A percentile compares a stretch with the other conserved stretches of the same genome.
Conservation (phyloP, 495 filamentous ascomycete species). For the Aspergillus indologenus region DNA sequence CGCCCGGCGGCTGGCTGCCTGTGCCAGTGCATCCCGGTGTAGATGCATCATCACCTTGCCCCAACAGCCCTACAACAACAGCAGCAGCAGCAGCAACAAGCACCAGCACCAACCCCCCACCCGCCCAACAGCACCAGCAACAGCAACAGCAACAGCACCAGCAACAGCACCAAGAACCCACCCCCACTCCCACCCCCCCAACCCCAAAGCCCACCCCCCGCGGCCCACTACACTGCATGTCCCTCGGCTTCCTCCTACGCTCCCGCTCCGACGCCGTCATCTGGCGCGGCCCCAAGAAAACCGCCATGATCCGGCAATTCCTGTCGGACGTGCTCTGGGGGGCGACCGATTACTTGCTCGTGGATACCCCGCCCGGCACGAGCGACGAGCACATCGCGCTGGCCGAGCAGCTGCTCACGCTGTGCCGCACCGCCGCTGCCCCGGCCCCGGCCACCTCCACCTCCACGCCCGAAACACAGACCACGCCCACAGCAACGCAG, state of each 20-base stretch:
- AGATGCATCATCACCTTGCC: slow-evolving; percentile 14
- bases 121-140: too few species aligned
- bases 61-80: background rate
- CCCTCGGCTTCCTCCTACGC: slow-evolving; percentile 83
- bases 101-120: slow-evolving; percentile 9
- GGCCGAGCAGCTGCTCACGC: slow-evolving; percentile 73
- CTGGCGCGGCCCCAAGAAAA: slow-evolving; percentile 98
- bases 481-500: too few species aligned
- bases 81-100: slow-evolving; percentile 25
- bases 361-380: slow-evolving; percentile 95
- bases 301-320: slow-evolving; percentile 97
- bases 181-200: too few species aligned
- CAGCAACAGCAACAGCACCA: too few species aligned
- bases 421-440: slow-evolving; percentile 32
- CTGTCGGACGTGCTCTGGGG: slow-evolving; percentile 91
- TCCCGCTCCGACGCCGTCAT: slow-evolving; percentile 85
- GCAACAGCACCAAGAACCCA: too few species aligned
- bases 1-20: slow-evolving; percentile 84
- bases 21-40: slow-evolving; percentile 61
- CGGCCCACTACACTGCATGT: slow-evolving; percentile 83
- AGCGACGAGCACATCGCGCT: slow-evolving; percentile 97
- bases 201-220: slow-evolving; percentile 8
- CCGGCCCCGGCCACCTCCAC: slow-evolving; percentile 19
- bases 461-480: too few species aligned
- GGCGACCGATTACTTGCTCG: slow-evolving; percentile 78